Base-by-base conservation (phyloP, 441 rosid genomes). In the Eutrema salsugineum region DNA sequence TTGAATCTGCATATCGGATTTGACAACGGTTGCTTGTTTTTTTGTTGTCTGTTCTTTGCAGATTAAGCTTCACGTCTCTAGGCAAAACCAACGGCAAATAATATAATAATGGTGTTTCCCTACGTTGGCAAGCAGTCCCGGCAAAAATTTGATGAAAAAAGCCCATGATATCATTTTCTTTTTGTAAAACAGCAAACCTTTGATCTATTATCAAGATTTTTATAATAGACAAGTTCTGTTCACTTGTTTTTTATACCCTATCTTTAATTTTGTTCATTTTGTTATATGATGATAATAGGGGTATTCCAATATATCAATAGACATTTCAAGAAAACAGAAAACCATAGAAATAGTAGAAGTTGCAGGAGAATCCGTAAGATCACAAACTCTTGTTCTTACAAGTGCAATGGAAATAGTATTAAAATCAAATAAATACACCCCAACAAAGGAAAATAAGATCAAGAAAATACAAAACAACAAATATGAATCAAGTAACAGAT, bases 31-130 rank as follows among this genome's bases (percentile, higher is more conserved):
- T 72, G 49, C 32, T 50, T 66, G 33, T 8, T 28, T 44, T 44
- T 49, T 62, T 49, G 56, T 15, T 30, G 39, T 72, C 10, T 68
- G 69, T 14, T 8, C 19, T 55, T 72, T n/a, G 77, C 86, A 94
- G 99, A 84, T 77, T 92, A 83, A 92, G 55, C 80, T 89, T 94
- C 71, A 94, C 93, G 27, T 85, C 97, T 40, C 68, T 85, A 32
- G 90, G 87, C 68, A 94, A 92, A 78, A 84, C 89, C 16, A 82
- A 75, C 8, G 88, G 86, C 50, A 87, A 85, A 49, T 24, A 24
- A 24, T 62, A 63, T 62, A 63, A 70, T 47, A 35, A 44, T 33
- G 63, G 12, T 3, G 1, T 59, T 60, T 15, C 56, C 48, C 20
- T 20, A 49, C 61, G 49, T 14, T 11, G 40, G n/a, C n/a, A n/a